phyloP scores from a whole-genome alignment of 441 rosid genomes.

The Adansonia madagascariensis region DNA sequence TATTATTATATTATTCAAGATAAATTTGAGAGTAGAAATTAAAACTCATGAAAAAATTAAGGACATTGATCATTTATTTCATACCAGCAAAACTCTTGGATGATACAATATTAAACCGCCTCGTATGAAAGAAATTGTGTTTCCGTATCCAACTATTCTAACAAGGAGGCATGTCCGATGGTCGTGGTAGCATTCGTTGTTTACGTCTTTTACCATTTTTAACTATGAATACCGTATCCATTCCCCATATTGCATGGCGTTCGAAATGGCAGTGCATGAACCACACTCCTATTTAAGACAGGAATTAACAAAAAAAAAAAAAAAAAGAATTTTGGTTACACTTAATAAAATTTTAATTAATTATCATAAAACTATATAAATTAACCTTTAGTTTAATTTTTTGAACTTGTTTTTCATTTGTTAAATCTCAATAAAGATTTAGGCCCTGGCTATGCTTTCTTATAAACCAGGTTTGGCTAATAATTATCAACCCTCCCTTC shows the following conservation, averaged over 20 bases:
- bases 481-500: background rate
- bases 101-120: too few species aligned
- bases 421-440: background rate
- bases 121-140: too few species aligned
- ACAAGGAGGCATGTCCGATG: slow-evolving; percentile 36
- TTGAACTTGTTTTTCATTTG: too few species aligned
- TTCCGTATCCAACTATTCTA: too few species aligned
- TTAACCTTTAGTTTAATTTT: background rate
- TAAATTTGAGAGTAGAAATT: too few species aligned
- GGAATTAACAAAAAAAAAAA: too few species aligned
- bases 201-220: slow-evolving; percentile 31
- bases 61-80: too few species aligned
- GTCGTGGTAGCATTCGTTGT: slow-evolving; percentile 34
- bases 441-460: too few species aligned
- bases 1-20: too few species aligned
- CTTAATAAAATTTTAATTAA: background rate
- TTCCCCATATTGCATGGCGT: slow-evolving; percentile 48
- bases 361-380: background rate
- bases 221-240: slow-evolving; percentile 47
- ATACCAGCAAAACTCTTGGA: too few species aligned
- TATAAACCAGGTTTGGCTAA: background rate
- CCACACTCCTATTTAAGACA: slow-evolving; percentile 43
- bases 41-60: too few species aligned
- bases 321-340: too few species aligned
- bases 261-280: slow-evolving; percentile 56